Percentiles rank a stretch among this genome's conserved stretches.
Conservation (phyloP, 768 basidiomycete species). For the Dioszegia aurantiaca region DNA sequence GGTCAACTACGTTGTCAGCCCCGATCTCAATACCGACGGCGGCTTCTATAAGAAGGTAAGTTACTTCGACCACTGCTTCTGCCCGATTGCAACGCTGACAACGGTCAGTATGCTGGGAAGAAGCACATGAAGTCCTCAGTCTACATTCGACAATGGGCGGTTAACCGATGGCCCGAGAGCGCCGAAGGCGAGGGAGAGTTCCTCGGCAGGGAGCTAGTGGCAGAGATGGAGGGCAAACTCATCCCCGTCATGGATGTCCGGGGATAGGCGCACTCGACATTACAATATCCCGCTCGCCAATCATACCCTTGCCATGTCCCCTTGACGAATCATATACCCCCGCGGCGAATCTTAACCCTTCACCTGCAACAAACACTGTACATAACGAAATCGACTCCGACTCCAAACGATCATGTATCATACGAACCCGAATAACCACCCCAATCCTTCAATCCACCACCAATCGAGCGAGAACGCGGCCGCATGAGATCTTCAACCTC, state of each 20-base stretch:
- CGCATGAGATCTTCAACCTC: too few relatives aligned
- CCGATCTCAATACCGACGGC: conserved; percentile 60
- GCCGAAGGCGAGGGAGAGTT: conserved; percentile 9
- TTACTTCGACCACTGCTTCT: neutral
- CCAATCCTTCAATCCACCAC: too few relatives aligned
- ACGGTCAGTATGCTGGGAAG: conserved; percentile 66
- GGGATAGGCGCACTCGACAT: neutral
- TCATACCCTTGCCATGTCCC: too few relatives aligned
- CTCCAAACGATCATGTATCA: conserved; percentile 3
- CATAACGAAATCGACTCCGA: neutral
- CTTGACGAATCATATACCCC: too few relatives aligned
- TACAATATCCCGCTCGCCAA: too few relatives aligned
- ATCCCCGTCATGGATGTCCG: conserved; percentile 6
- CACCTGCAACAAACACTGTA: neutral
- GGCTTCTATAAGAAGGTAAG: conserved; percentile 72
- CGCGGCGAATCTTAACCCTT: too few relatives aligned
- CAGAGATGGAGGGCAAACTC: conserved; percentile 9
- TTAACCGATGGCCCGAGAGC: conserved; percentile 30
- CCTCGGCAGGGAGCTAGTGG: conserved; percentile 5
- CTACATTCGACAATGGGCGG: conserved; percentile 80
- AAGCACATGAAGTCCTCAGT: conserved; percentile 76
- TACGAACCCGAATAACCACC: neutral
- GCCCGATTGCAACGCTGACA: neutral
- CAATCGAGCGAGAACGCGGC: too few relatives aligned
- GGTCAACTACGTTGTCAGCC: conserved; percentile 73